Base-by-base conservation (phyloP, 148 eudicot species). In the Polygonum aviculare region DNA sequence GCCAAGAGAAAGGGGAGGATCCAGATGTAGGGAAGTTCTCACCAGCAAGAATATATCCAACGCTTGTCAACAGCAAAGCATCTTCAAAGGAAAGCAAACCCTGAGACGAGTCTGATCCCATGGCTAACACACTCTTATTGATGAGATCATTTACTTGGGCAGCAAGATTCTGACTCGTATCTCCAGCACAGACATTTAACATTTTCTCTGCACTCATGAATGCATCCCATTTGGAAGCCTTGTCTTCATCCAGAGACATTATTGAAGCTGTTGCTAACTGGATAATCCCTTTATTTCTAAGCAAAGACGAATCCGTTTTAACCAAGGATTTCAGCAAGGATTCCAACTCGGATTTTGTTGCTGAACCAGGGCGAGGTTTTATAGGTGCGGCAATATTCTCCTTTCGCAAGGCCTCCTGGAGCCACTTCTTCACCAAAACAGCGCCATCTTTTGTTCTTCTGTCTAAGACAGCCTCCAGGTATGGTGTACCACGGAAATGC, bases 1-100 rank as follows among this genome's bases (percentile, higher is more conserved):
- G 98, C 98, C 98, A 95, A 73, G 97, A 88, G 79, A 95, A 95
- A 49, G 98, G 98, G 65, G 97, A 85, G 45, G 94, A 87, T n/a
- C 98, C 93, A 50, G 98, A 87, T 69, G 96, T 90, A 8, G 98
- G 98, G 79, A 95, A 95, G 76, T 85, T 89, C 77, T 95, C 94
- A 75, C 98, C 97, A 9, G 98, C 98, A 82, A 95, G 78, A 48
- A 95, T 85, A 81, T 92, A 95, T 18, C 97, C 98, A 78, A 83
- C 79, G 44, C 90, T 79, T 38, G 92, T 85, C 72, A 95, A 88
- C 19, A 95, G 89, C 78, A 95, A 82, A 67, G 93, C 92, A 78
- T 92, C 98, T 80, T 89, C 83, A 57, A 92, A 83, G 63, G 89
- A 84, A 77, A 95, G 85, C 21, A 95, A 80, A 41, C 97, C 98